Percentiles rank a stretch among this genome's conserved stretches.
Evolutionary conservation across 805 yeast species (phyloP).

Genomic region (Pichia cephalocereana): DNA sequence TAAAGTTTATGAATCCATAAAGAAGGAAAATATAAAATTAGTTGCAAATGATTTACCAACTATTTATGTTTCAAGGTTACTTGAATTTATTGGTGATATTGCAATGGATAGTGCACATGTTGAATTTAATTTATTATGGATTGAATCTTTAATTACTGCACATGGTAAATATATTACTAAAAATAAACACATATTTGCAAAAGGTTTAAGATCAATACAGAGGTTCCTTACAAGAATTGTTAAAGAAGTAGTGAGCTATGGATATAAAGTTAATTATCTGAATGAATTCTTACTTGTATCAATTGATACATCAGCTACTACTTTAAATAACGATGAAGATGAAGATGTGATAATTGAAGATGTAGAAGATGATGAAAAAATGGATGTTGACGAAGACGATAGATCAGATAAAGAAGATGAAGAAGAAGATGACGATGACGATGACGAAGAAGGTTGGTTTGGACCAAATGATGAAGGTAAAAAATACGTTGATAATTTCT

Average conservation of each 20-base stretch:
- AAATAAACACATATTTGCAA: conserved; percentile 53
- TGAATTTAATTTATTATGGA: conserved; percentile 80
- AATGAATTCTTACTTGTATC: conserved; percentile 39
- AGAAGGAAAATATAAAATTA: conserved; percentile 58
- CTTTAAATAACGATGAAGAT: conserved; percentile 12
- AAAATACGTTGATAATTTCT: conserved; percentile 23
- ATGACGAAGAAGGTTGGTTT: conserved; percentile 27
- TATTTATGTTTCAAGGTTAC: conserved; percentile 60
- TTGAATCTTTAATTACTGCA: conserved; percentile 51
- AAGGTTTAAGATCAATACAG: conserved; percentile 60
- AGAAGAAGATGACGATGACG: conserved; percentile 19
- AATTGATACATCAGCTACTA: conserved; percentile 2
- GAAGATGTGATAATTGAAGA: conserved; percentile 24
- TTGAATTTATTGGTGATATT: conserved; percentile 60
- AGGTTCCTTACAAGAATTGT: conserved; percentile 67
- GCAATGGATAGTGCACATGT: conserved; percentile 69
- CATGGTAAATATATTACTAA: conserved; percentile 71
- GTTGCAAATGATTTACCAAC: conserved; percentile 64
- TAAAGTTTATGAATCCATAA: conserved; percentile 64
- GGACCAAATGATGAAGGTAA: conserved; percentile 24
- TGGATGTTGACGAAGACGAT: conserved; percentile 20
- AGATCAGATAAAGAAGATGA: conserved; percentile 21
- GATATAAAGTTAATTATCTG: conserved; percentile 45
- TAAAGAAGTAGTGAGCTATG: conserved; percentile 55
- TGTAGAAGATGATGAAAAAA: conserved; percentile 20